Percentiles rank a stretch among this genome's conserved stretches.
Evolutionary conservation across 164 flowering plant genomes (phyloP).

Genomic region (Stephania yunnanensis): DNA sequence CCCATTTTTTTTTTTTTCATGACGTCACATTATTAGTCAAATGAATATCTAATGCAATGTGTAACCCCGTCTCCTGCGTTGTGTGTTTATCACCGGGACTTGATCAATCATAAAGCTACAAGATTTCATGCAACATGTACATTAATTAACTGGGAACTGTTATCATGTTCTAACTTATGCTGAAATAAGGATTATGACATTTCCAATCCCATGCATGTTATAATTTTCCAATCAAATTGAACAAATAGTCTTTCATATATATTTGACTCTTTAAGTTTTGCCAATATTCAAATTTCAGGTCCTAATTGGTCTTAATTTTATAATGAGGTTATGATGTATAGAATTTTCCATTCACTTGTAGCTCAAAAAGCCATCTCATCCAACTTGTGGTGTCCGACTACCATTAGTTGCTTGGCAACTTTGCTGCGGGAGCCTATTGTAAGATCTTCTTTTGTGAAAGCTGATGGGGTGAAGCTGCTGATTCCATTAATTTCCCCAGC

Average conservation of each 20-base stretch:
- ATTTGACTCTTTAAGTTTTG: neutral
- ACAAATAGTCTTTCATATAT: neutral
- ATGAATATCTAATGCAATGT: neutral
- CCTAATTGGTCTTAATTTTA: neutral
- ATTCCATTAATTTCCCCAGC: slow-evolving; percentile 87
- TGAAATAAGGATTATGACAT: neutral
- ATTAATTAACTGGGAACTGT: neutral
- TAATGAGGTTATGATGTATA: neutral
- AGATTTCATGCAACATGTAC: neutral
- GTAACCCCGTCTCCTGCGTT: neutral
- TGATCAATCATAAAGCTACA: neutral
- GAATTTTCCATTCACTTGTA: slow-evolving; percentile 23
- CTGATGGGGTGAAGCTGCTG: slow-evolving; percentile 88
- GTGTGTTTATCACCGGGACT: neutral
- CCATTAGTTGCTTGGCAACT: slow-evolving; percentile 74
- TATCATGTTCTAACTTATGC: neutral
- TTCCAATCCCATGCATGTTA: neutral
- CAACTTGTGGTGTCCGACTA: slow-evolving; percentile 66
- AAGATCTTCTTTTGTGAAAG: slow-evolving; percentile 84
- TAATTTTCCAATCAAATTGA: neutral
- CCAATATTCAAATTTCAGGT: neutral
- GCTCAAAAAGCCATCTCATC: slow-evolving; percentile 89
- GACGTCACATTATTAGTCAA: neutral
- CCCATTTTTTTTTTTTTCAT: neutral
- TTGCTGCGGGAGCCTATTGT: slow-evolving; percentile 79